Base-by-base conservation (phyloP, 495 filamentous ascomycete species). In the Penicillium roqueforti region DNA sequence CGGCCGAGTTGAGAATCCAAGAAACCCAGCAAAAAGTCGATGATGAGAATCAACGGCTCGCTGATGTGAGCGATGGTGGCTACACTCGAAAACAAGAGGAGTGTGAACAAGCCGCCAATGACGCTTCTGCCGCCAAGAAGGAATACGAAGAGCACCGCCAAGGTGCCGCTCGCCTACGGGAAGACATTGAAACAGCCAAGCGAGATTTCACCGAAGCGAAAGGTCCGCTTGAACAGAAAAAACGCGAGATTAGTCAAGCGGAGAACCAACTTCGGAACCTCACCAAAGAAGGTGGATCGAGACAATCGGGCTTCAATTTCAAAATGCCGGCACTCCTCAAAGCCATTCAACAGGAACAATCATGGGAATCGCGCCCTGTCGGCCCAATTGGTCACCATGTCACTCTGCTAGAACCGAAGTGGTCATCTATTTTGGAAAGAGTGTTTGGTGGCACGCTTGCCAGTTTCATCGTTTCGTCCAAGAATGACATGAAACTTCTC, bases 331-430 rank as follows among this genome's bases (percentile, higher is more conserved):
- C 72, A 1, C 80, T 97, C 10, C 62, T 95, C 3, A 75, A 65
- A 28, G 76, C 78, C 8, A 90, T 97, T 60, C 76, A 82, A 6
- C 69, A 77, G 38, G 89, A 96, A 47, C 58, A 50, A 2, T 68
- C 83, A 1, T 97, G 93, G 57, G 67, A 71, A 20, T 72, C 78
- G 34, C 87, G 79, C 39, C 93, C 95, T 42, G 76, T 97, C 31
- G 93, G 93, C 0, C 93, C 93, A 0, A 78, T 97, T 11, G 95
- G 90, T 20, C 70, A 81, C 9, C 80, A 90, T 60, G 76, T 97
- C 20, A 83, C 80, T 47, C 68, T 97, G 34, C 74, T 83, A 22
- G 83, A 93, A 54, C 87, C 88, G 6, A 74, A 87, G 61, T 99
- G 93, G 93, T 85, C 86, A 6, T 82, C 78, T n/a, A 82, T 92